Base-by-base conservation (phyloP, 2,329 filamentous ascomycete species). In the Bipolaris victoriae region DNA sequence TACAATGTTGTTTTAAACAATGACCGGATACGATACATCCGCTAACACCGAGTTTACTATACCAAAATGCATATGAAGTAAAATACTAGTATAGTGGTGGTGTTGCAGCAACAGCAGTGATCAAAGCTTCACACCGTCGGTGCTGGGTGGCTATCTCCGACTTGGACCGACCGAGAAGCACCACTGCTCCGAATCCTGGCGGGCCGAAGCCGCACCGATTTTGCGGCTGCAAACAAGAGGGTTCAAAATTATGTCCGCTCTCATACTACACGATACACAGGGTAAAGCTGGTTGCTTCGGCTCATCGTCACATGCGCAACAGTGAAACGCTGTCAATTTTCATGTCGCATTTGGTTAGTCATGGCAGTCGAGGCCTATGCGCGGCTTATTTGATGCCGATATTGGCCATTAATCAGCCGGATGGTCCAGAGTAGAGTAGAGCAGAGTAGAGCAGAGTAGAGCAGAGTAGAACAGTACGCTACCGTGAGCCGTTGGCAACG, bases 321-420 rank as follows among this genome's bases (percentile, higher is more conserved):
- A 11, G 26, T 46, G 10, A 33, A 46, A 3, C 35, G 43, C n/a
- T 29, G 20, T 26, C n/a, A 39, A 13, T 26, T 15, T 1, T 18
- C 1, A 33, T 43, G 18, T 22, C 29, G 31, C 24, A 35, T 18
- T 44, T 37, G 9, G 22, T 36, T 5, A 24, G n/a, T 7, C 5
- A 18, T 3, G 16, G 39, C 20, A 44, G 20, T 24, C 39, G 39
- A 44, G 44, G 37, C 41, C 36, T 40, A 26, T 26, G 45, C 26
- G 41, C 26, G 41, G 16, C 37, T 5, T 13, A 41, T 26, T 46
- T n/a, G n/a, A 39, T 41, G 29, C 40, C 29, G 49, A 48, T 29
- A 57, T 37, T 43, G 39, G 29, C 18, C 31, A 49, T 57, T 54
- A 49, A 40, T 57, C 50, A 54, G 50, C 45, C 31, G 45, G 45